A percentile compares a stretch with the other conserved stretches of the same genome.
Conservation (phyloP, 2,329 filamentous ascomycete species). For the Penicillium sp. region DNA sequence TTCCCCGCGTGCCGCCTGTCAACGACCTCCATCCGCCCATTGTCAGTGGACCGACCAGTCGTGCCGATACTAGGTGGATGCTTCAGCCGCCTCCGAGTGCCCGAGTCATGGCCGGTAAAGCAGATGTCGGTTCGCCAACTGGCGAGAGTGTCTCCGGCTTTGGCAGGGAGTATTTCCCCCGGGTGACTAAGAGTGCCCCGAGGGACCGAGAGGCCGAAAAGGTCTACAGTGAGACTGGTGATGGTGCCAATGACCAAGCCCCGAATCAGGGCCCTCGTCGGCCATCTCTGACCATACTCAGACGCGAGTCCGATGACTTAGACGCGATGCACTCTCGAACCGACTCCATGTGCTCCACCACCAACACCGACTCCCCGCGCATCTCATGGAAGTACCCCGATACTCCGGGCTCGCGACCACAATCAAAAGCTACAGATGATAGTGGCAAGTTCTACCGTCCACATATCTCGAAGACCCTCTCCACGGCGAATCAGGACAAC, state of each 20-base stretch:
- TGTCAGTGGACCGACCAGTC: constrained; percentile 67
- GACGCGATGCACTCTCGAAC: constrained; percentile 27
- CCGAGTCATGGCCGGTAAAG: constrained; percentile 85
- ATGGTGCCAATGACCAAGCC: constrained; percentile 10
- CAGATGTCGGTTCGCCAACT: constrained; percentile 36
- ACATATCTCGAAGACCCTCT: constrained; percentile 33
- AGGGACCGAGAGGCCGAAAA: constrained; percentile 1
- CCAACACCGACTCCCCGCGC: constrained; percentile 27
- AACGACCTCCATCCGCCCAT: constrained; percentile 85
- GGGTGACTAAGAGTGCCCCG: not conserved
- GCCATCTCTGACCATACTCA: constrained; percentile 17
- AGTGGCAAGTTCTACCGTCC: constrained; percentile 31
- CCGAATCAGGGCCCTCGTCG: constrained; percentile 16
- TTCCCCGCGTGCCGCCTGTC: constrained; percentile 64
- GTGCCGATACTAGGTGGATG: constrained; percentile 81
- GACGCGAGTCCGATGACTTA: constrained; percentile 13
- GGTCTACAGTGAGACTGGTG: constrained; percentile 8
- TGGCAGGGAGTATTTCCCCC: constrained; percentile 12
- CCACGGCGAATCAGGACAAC: constrained; percentile 30
- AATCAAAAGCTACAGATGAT: constrained; percentile 36
- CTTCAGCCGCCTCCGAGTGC: constrained; percentile 85
- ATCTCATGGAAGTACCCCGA: constrained; percentile 33
- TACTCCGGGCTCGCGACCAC: constrained; percentile 37
- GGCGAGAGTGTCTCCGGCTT: constrained; percentile 19
- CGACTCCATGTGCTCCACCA: constrained; percentile 31